These are phyloP conservation scores for Boletus rubroflammeus DNA, from an alignment of 768 basidiomycete genomes.

Conservation along the genomic window DNA sequence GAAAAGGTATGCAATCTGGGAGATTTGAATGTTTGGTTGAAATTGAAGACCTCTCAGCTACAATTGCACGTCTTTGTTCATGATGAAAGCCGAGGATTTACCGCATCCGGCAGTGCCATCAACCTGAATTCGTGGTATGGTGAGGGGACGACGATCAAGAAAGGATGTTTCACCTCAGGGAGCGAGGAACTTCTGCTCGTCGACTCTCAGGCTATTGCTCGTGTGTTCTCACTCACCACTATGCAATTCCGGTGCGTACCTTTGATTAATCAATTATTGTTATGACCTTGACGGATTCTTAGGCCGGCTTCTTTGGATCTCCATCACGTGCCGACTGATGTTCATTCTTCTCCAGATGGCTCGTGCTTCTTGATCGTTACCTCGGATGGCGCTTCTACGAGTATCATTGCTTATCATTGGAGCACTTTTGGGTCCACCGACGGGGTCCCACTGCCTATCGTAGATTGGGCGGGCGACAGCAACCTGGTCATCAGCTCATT, in stretches of 20 bases:
- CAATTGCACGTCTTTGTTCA: conserved; percentile 46
- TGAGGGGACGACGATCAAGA: conserved; percentile 32
- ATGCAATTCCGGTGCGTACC: conserved; percentile 49
- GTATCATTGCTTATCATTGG: conserved; percentile 49
- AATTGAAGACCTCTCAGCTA: conserved; percentile 22
- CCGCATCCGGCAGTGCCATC: conserved; percentile 40
- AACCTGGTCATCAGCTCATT: conserved; percentile 43
- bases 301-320: conserved; percentile 49
- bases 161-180: conserved; percentile 45
- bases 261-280: not conserved
- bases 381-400: conserved; percentile 12
- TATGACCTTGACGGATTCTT: not conserved
- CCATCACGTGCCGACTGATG: conserved; percentile 27
- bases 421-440: conserved; percentile 50
- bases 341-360: conserved; percentile 52
- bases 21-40: not conserved
- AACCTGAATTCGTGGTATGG: conserved; percentile 47
- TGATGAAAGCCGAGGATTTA: conserved; percentile 45
- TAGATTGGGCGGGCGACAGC: conserved; percentile 23
- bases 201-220: conserved; percentile 40
- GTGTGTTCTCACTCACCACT: conserved; percentile 52
- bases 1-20: conserved; percentile 34
- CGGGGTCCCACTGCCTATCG: conserved; percentile 39
- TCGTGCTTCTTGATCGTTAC: conserved; percentile 44
- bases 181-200: conserved; percentile 52